These are phyloP conservation scores for Tephrocybe sp. DNA, from an alignment of 768 basidiomycete species.

Conservation along the genomic window DNA sequence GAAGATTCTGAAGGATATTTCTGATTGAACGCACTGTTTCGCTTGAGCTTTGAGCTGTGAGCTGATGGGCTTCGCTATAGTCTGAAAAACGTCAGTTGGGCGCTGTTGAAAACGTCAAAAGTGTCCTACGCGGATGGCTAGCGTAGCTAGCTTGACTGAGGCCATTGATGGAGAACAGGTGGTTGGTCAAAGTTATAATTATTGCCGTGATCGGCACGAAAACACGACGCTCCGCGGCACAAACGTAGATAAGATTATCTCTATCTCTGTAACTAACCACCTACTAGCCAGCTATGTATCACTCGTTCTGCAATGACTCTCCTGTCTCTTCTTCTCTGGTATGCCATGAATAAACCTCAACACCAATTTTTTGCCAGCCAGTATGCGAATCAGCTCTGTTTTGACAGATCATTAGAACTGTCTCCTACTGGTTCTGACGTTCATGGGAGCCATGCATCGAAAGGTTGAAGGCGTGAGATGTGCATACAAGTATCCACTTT, in stretches of 20 bases:
- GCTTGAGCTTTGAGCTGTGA: constrained; percentile 67
- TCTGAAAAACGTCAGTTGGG: constrained; percentile 37
- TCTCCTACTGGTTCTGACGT: no score
- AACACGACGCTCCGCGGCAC: background rate
- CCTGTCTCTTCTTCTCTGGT: no score
- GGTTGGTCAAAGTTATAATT: background rate
- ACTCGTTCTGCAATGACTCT: no score
- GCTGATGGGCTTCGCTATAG: constrained; percentile 83
- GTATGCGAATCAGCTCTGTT: no score
- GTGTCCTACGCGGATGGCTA: constrained; percentile 52
- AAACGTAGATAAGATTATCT: background rate
- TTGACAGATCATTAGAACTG: no score
- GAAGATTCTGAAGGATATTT: background rate
- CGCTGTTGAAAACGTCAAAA: background rate
- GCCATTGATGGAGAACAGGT: constrained; percentile 40
- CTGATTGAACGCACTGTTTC: constrained; percentile 48
- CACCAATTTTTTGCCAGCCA: no score
- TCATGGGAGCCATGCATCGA: no score
- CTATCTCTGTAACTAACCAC: no score
- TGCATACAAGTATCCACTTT: no score
- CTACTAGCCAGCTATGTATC: no score
- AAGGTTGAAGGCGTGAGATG: no score
- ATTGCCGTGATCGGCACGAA: background rate
- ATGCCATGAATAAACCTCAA: no score
- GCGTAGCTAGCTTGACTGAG: constrained; percentile 68